phyloP scores from a whole-genome alignment of 176 grass and related monocot species.

The Carex littledalei region DNA sequence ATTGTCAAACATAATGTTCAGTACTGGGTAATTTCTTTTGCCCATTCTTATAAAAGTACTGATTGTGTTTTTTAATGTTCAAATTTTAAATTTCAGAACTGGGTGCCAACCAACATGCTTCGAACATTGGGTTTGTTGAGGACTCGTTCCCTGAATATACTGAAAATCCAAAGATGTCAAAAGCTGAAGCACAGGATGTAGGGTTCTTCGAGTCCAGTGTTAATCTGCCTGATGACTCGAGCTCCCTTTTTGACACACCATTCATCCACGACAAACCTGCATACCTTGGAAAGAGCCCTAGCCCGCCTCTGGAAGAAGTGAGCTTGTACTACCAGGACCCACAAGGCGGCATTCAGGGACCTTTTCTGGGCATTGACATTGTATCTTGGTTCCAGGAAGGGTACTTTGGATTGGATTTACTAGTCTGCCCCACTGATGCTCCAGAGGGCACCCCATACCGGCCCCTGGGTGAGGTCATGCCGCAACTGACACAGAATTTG shows the following conservation, averaged over 20 bases:
- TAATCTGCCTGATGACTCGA: conserved; percentile 52
- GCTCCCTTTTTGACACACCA: conserved; percentile 39
- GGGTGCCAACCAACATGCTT: neutral
- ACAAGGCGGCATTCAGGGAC: conserved; percentile 85
- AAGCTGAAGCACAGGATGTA: conserved; percentile 10
- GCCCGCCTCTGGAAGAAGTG: conserved; percentile 52
- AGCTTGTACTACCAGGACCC: conserved; percentile 93
- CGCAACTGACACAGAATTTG: conserved; percentile 56
- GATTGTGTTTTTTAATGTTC: neutral
- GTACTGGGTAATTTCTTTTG: neutral
- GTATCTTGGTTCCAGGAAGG: conserved; percentile 93
- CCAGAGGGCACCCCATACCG: conserved; percentile 63
- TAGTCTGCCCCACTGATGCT: conserved; percentile 59
- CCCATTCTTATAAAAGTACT: neutral
- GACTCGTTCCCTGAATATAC: conserved; percentile 11
- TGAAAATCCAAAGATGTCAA: conserved; percentile 2
- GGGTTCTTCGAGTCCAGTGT: conserved; percentile 20
- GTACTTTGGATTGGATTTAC: conserved; percentile 87
- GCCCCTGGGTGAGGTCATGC: conserved; percentile 74
- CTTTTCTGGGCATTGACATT: conserved; percentile 83
- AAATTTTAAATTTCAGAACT: neutral
- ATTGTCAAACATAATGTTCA: neutral
- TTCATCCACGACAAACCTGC: conserved; percentile 11
- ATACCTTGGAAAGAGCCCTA: conserved; percentile 11
- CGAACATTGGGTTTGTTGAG: conserved; percentile 1